Evolutionary conservation across 2,329 filamentous ascomycete genomes (phyloP), one percentile per base, ranked within the genome.

Genomic region (Colletotrichum sp.): DNA sequence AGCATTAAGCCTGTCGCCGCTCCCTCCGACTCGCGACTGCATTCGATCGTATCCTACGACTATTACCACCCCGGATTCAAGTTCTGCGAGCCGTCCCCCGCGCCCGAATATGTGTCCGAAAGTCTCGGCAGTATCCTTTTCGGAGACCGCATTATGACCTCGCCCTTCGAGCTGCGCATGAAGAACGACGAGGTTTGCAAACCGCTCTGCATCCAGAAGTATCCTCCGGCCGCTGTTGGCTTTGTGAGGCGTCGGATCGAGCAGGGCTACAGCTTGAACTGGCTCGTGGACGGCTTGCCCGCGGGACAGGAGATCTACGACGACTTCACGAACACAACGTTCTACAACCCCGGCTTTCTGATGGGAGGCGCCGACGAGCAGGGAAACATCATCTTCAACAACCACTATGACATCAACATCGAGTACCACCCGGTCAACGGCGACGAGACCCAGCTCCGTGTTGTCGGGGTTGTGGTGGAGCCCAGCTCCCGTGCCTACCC

Each of bases 131-230:
- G 96, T 88, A 99, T 99, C 82, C 86, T 99, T 68, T 99, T 99
- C 80, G 97, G 97, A 79, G 97, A 99, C 86, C 92, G 97, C 72
- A 99, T 99, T 87, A 95, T 95, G 87, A 98, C 95, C n/a, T 98
- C 96, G 44, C 95, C 96, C 0, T 98, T 98, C 82, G 92, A 98
- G 82, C 88, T 98, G 76, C 91, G 92, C 79, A 98, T 99, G 96
- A 92, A 87, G 71, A 88, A 92, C 77, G 97, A 99, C 83, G 94
- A 98, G 85, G 93, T 93, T 0, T 99, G 97, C 88, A 97, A 96
- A 84, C 85, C 90, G 19, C 88, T 98, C 5, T 99, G 97, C 85
- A 86, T 89, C 32, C 88, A 90, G 57, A 89, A 90, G 55, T 94
- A 93, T 82, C 89, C 94, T 60, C 86, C 91, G 34, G 88, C 90